Conservation (phyloP, 306 rosid genomes). For the Vicia sativa region DNA sequence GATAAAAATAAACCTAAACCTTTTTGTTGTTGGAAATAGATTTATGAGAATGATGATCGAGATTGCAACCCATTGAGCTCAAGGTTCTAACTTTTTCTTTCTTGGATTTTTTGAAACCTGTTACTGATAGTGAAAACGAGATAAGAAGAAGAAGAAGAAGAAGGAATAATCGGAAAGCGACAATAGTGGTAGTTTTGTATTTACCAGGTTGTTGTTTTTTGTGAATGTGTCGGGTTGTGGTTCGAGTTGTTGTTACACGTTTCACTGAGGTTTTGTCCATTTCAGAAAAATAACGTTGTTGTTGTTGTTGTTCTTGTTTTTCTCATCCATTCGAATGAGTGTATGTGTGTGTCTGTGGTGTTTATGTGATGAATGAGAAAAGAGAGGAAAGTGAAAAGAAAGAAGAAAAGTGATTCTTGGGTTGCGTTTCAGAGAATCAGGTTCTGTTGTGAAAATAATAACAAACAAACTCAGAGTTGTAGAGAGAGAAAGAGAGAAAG, state of each 20-base stretch:
- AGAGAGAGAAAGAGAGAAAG: not conserved
- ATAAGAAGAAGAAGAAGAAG: not conserved
- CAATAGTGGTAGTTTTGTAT: conserved; percentile 38
- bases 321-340: not conserved
- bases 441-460: conserved; percentile 45
- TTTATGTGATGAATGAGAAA: not conserved
- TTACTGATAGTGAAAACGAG: not conserved
- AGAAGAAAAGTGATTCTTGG: conserved; percentile 29
- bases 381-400: not conserved
- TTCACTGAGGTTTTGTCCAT: conserved; percentile 48
- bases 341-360: not conserved
- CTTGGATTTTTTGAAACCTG: conserved; percentile 50
- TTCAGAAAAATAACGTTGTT: not conserved
- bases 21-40: conserved; percentile 43
- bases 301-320: not conserved
- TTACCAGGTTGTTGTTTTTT: conserved; percentile 40
- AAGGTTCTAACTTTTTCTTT: conserved; percentile 63
- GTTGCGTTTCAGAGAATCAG: conserved; percentile 62
- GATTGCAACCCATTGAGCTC: conserved; percentile 59
- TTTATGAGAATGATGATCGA: conserved; percentile 23
- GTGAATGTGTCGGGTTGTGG: conserved; percentile 32
- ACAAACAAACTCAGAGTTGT: conserved; percentile 9
- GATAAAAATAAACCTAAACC: conserved; percentile 40
- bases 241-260: conserved; percentile 43
- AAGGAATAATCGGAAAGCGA: conserved; percentile 50